phyloP scores from a whole-genome alignment of 2,329 filamentous ascomycete genomes.

The Pseudogymnoascus sp. region DNA sequence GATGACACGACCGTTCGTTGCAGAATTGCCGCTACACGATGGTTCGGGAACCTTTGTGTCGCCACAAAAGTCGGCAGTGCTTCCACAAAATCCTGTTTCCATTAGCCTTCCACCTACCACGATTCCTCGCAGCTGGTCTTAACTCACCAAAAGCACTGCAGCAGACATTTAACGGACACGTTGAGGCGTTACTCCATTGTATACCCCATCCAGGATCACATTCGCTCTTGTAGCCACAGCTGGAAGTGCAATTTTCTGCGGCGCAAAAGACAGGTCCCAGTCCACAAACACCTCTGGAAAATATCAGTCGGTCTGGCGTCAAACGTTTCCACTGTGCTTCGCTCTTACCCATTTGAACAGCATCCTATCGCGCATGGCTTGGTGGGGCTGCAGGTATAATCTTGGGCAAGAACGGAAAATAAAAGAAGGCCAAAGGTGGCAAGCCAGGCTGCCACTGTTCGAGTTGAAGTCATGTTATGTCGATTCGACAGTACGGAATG shows the following conservation, averaged over 20 bases:
- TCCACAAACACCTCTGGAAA: slow-evolving; percentile 23
- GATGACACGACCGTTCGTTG: slow-evolving; percentile 18
- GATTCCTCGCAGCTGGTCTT: no score
- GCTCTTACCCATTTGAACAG: background rate
- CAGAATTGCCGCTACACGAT: slow-evolving; percentile 10
- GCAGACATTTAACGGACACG: slow-evolving; percentile 35
- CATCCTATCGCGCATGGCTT: background rate
- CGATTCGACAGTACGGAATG: background rate
- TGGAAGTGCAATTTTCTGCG: slow-evolving; percentile 22
- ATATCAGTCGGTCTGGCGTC: background rate
- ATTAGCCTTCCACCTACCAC: slow-evolving; percentile 21
- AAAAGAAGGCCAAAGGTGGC: background rate
- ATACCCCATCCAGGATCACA: slow-evolving; percentile 30
- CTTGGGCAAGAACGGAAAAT: background rate
- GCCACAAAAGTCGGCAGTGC: slow-evolving; percentile 27
- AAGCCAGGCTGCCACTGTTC: background rate
- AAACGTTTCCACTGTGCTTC: background rate
- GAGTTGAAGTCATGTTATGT: background rate
- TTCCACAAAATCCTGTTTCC: slow-evolving; percentile 14
- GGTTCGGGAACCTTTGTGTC: slow-evolving; percentile 16
- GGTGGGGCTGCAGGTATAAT: background rate
- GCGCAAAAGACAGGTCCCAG: slow-evolving; percentile 25
- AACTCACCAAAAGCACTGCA: slow-evolving; percentile 32
- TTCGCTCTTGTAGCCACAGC: slow-evolving; percentile 26
- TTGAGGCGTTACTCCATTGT: slow-evolving; percentile 21